Evolutionary conservation across 257 asterid genomes (phyloP).

Genomic region (Nicotiana benthamiana): DNA sequence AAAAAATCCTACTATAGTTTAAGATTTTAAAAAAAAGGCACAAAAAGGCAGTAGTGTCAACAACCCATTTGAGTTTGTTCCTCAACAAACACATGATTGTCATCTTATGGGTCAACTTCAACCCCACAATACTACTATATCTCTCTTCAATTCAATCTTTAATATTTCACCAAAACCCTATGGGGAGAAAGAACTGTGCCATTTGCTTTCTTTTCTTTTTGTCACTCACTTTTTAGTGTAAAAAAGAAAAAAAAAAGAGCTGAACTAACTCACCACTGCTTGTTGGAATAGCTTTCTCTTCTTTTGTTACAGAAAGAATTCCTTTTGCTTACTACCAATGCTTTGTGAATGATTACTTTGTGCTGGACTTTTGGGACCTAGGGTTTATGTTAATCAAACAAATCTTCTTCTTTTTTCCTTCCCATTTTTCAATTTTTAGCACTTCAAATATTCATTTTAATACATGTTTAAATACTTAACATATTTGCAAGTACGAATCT

Average conservation of each 20-base stretch:
- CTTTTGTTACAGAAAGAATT: not conserved
- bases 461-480: not conserved
- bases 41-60: slow-evolving; percentile 14
- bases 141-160: slow-evolving; percentile 13
- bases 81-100: slow-evolving; percentile 35
- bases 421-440: not conserved
- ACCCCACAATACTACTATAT: slow-evolving; percentile 19
- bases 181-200: not conserved
- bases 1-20: not conserved
- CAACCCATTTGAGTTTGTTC: slow-evolving; percentile 41
- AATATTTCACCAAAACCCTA: not conserved
- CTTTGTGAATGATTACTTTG: slow-evolving; percentile 2
- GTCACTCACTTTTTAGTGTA: slow-evolving; percentile 1
- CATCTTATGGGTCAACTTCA: slow-evolving; percentile 26
- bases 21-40: not conserved
- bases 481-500: not conserved
- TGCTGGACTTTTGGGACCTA: not conserved
- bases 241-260: not conserved
- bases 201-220: not conserved
- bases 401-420: not conserved
- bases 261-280: not conserved
- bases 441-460: not conserved
- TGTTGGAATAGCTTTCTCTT: not conserved
- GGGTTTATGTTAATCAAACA: not conserved
- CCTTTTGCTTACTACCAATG: slow-evolving; percentile 3